These are phyloP conservation scores for Ceratocystis lukuohia DNA, from an alignment of 2,329 filamentous ascomycete species.

Conservation along the genomic window DNA sequence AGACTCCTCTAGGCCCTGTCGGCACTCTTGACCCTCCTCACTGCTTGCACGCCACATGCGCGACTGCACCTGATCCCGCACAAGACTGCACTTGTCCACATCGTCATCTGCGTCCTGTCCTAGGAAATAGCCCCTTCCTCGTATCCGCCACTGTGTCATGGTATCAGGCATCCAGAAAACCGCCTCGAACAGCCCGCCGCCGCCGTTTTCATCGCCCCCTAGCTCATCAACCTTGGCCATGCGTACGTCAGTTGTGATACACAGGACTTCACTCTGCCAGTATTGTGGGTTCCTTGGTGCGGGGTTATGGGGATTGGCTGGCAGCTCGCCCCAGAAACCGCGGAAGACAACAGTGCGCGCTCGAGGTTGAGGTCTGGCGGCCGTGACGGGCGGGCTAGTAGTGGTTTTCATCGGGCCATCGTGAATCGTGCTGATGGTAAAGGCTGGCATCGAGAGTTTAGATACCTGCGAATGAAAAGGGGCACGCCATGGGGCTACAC, in stretches of 20 bases:
- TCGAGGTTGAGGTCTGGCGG: conserved; percentile 33
- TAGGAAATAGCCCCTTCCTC: conserved; percentile 62
- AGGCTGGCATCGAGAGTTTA: conserved; percentile 35
- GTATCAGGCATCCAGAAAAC: conserved; percentile 64
- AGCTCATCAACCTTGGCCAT: conserved; percentile 76
- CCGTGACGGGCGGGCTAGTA: conserved; percentile 28
- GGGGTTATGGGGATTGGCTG: conserved; percentile 57
- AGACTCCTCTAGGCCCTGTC: conserved; percentile 24
- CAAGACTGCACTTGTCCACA: background rate
- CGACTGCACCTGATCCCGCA: background rate
- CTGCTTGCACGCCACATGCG: background rate
- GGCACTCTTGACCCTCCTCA: conserved; percentile 13
- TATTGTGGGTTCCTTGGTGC: conserved; percentile 54
- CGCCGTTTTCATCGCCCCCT: conserved; percentile 40
- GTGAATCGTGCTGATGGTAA: conserved; percentile 40
- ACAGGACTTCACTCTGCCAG: conserved; percentile 65
- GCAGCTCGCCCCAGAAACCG: conserved; percentile 66
- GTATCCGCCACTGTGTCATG: conserved; percentile 72
- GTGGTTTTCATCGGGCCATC: conserved; percentile 15
- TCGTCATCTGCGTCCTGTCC: conserved; percentile 48
- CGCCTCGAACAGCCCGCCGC: conserved; percentile 63
- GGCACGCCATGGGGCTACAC: conserved; percentile 40
- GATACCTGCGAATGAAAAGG: conserved; percentile 39
- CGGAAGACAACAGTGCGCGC: conserved; percentile 73
- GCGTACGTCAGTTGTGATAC: conserved; percentile 75